Base-by-base conservation (phyloP, 306 rosid species). In the Vachellia collinsii region DNA sequence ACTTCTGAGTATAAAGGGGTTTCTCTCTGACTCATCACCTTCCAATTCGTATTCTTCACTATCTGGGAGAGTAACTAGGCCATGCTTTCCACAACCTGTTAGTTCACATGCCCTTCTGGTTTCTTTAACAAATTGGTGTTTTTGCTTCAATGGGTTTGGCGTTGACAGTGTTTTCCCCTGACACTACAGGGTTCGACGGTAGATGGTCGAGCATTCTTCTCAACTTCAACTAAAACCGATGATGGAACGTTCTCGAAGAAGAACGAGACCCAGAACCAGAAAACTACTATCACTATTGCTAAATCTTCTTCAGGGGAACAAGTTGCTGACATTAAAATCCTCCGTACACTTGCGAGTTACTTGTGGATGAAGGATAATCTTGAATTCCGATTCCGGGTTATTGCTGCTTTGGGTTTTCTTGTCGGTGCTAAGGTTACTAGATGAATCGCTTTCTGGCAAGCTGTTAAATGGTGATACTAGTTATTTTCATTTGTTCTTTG, bases 281-380 rank as follows among this genome's bases (percentile, higher is more conserved):
- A 88, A 41, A 11, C 5, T 64, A 64, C 77, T 81, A 20, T 84
- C 8, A 70, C 68, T 47, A 20, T 64, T 81, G 76, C 70, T 65
- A 84, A 81, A 68, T 20, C 75, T 22, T 6, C 82, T 44, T n/a
- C 83, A 0, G 78, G 61, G 70, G 89, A 62, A 53, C 80, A 81
- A 41, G 16, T 78, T 75, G 83, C 87, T 42, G 87, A 84, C 79
- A 47, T 78, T 8, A 89, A 88, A 86, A 95, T 95, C 75, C 89
- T 95, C 48, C 89, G 89, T 10, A 91, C 93, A 51, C 98, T 95
- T 34, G 99, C 93, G 14, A 79, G 96, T 80, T 95, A 93, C 87
- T 79, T 95, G 84, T 95, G 99, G 99, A 93, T 91, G 96, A 93
- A 88, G 81, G 98, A 93, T 64, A 93, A 91, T 73, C 77, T 48